phyloP scores from a whole-genome alignment of 331 rosid genomes.

The Arachis monticola region DNA sequence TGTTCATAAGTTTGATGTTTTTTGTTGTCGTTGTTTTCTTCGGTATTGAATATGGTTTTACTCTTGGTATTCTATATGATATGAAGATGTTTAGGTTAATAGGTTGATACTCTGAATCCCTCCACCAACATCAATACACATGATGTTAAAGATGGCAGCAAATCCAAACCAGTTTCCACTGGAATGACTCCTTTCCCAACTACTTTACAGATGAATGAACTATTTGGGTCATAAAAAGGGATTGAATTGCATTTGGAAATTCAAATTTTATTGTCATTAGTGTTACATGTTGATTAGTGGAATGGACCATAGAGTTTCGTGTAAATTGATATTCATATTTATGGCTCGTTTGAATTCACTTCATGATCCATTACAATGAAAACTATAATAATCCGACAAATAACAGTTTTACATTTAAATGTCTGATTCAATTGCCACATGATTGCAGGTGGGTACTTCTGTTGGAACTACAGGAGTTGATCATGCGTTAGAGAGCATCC shows the following conservation, averaged over 20 bases:
- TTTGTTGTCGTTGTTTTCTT: too few relatives aligned
- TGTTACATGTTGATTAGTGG: background rate
- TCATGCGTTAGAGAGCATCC: slow-evolving; percentile 88
- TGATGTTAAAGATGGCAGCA: slow-evolving; percentile 39
- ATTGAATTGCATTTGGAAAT: background rate
- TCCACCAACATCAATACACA: background rate
- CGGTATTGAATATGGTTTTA: background rate
- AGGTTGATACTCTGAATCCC: background rate
- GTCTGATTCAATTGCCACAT: background rate
- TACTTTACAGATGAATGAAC: background rate
- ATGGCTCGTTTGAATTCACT: background rate
- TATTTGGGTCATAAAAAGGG: background rate
- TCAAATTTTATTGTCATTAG: background rate
- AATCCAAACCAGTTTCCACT: slow-evolving; percentile 12
- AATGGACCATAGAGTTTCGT: background rate
- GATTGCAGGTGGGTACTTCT: slow-evolving; percentile 71
- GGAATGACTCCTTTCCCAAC: slow-evolving; percentile 11
- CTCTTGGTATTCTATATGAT: background rate
- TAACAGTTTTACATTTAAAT: too few relatives aligned
- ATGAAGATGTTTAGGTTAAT: background rate
- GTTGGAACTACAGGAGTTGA: slow-evolving; percentile 56
- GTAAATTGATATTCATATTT: too few relatives aligned
- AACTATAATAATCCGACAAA: too few relatives aligned
- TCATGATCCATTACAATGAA: too few relatives aligned
- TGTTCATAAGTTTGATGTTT: background rate